These are phyloP conservation scores for Penicillium herquei DNA, from an alignment of 495 filamentous ascomycete species.

Conservation along the genomic window DNA sequence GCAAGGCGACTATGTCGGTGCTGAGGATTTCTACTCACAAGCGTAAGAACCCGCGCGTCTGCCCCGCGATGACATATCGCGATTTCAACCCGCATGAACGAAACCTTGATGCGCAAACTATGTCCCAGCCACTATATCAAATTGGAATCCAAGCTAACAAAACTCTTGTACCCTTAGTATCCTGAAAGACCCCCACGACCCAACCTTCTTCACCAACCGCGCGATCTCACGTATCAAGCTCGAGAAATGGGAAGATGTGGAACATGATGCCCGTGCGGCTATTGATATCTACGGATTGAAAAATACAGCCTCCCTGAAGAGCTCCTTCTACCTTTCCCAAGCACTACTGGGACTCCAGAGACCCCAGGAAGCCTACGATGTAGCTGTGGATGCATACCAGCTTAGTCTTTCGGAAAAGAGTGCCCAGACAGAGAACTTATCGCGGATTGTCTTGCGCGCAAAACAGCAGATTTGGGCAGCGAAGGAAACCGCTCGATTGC, in stretches of 20 bases:
- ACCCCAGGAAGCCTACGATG: slow-evolving; percentile 70
- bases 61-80: background rate
- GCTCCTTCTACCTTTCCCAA: slow-evolving; percentile 78
- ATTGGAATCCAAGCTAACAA: background rate
- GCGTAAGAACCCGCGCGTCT: slow-evolving; percentile 56
- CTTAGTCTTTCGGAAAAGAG: slow-evolving; percentile 60
- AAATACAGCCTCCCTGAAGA: slow-evolving; percentile 65
- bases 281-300: slow-evolving; percentile 60
- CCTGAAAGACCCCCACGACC: slow-evolving; percentile 45
- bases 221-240: slow-evolving; percentile 79
- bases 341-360: slow-evolving; percentile 73
- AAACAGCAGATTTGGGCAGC: slow-evolving; percentile 66
- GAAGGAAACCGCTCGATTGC: slow-evolving; percentile 47
- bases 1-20: slow-evolving; percentile 65
- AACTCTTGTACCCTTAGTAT: slow-evolving; percentile 29
- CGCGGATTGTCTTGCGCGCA: slow-evolving; percentile 65
- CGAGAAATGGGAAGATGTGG: slow-evolving; percentile 67
- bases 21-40: slow-evolving; percentile 80
- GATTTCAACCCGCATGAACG: background rate
- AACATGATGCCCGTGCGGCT: slow-evolving; percentile 73
- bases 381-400: slow-evolving; percentile 71
- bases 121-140: background rate
- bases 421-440: slow-evolving; percentile 63
- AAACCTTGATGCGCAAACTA: background rate
- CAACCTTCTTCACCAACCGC: slow-evolving; percentile 74